These are phyloP conservation scores for Aspergillus awamori DNA, from an alignment of 2,329 filamentous ascomycete species.

Conservation along the genomic window DNA sequence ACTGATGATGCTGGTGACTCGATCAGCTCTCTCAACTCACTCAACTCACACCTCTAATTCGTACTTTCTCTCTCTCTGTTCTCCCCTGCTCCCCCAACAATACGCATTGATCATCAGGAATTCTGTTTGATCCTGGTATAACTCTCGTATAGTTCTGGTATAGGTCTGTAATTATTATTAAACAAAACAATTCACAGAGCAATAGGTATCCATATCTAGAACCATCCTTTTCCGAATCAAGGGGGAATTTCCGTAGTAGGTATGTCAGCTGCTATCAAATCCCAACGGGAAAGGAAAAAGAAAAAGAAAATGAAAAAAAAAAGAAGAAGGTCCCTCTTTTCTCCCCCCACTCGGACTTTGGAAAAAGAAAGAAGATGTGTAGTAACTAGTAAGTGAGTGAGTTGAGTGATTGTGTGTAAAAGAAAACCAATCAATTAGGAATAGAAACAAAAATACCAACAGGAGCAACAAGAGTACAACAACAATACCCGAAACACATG, in stretches of 20 bases:
- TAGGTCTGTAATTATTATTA: background rate
- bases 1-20: background rate
- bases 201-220: too few species aligned
- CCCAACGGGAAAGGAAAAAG: background rate
- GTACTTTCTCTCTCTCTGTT: too few species aligned
- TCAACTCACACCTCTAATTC: too few species aligned
- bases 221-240: background rate
- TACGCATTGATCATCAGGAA: background rate
- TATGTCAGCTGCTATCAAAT: slow-evolving; percentile 1
- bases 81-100: background rate
- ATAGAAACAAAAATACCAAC: background rate
- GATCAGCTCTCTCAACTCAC: too few species aligned
- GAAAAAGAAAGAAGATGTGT: background rate
- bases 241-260: background rate
- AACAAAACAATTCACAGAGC: background rate
- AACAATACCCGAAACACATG: too few species aligned
- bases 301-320: background rate
- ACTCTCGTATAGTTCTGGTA: background rate
- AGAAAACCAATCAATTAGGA: background rate
- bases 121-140: too few species aligned
- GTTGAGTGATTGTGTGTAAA: background rate
- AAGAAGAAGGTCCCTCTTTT: background rate
- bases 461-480: background rate
- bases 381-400: too few species aligned
- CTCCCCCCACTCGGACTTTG: background rate